Evolutionary conservation across 306 rosid species (phyloP), one percentile per base, ranked within the genome.

Genomic region (Castanea mollissima): DNA sequence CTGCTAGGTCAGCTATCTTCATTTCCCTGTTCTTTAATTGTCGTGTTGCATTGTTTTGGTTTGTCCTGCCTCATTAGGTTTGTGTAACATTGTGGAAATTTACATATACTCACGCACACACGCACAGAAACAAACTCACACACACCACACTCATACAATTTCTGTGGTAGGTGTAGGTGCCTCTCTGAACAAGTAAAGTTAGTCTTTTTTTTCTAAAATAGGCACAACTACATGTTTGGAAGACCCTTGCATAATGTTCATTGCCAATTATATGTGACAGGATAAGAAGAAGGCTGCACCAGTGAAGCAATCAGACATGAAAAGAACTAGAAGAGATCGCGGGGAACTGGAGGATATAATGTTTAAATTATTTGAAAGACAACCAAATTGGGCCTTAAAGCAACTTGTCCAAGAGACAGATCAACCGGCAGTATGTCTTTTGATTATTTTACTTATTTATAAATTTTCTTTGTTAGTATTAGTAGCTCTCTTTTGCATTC

Each of bases 361-460:
- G 98, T 95, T 95, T 92, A 95, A 95, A 82, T 86, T 95, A 76
- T 95, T 95, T 81, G 99, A 93, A 88, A 95, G 89, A 82, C 99
- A 93, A 86, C 97, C 99, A 71, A 95, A 95, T 68, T 95, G 98
- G 99, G 97, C 99, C 65, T 86, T 95, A 82, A 95, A 93, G 89
- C 99, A 95, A 90, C 98, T 95, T 80, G 97, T 95, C 57, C 98
- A 93, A 82, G 99, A 93, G 82, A 95, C 99, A 12, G 98, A 93
- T 87, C 99, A 95, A 82, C 99, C 99, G 77, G 96, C 97, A 14
- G 98, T 95, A 86, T 55, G 90, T 80, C 76, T 68, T 76, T 74
- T 75, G 4, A 27, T 57, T 63, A n/a, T 15, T 1, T 31, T 16
- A 18, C 1, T 62, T 18, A 75, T n/a, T 46, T 51, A 25, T 27